These are phyloP conservation scores for Penicillium canariense DNA, from an alignment of 495 filamentous ascomycete genomes.

Conservation along the genomic window DNA sequence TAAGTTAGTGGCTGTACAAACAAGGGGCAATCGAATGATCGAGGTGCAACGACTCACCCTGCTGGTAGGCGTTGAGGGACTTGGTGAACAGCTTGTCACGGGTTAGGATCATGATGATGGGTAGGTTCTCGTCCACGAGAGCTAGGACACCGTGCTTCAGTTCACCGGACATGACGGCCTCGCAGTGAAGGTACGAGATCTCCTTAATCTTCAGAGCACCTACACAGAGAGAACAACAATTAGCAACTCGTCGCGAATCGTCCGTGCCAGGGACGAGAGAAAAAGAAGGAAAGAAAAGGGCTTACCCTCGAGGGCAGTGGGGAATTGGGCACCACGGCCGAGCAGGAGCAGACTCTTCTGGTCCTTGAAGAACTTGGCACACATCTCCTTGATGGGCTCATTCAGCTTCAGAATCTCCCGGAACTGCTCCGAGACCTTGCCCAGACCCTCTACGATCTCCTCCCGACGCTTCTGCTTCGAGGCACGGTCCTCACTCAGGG, in stretches of 20 bases:
- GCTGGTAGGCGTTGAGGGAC: constrained; percentile 97
- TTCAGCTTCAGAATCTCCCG: constrained; percentile 86
- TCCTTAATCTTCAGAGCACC: constrained; percentile 98
- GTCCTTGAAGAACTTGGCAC: constrained; percentile 85
- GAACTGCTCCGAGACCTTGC: constrained; percentile 85
- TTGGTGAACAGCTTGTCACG: constrained; percentile 94
- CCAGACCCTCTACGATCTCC: constrained; percentile 94
- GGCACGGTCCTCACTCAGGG: constrained; percentile 90
- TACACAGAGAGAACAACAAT: constrained; percentile 16
- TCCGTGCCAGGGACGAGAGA: not conserved
- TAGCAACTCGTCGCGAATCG: not conserved
- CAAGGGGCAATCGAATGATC: not conserved
- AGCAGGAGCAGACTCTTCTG: constrained; percentile 94
- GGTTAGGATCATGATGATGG: constrained; percentile 99
- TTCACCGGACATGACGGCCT: constrained; percentile 99
- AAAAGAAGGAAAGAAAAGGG: not conserved
- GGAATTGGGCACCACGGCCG: constrained; percentile 92
- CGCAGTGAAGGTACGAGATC: constrained; percentile 98
- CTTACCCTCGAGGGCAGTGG: constrained; percentile 90
- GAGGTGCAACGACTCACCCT: constrained; percentile 58
- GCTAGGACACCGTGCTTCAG: constrained; percentile 97
- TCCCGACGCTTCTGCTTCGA: constrained; percentile 90
- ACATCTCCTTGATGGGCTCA: constrained; percentile 89
- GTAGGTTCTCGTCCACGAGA: constrained; percentile 94
- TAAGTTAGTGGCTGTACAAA: not conserved